Conservation (phyloP, 2,329 filamentous ascomycete genomes). For the Nannizzia gypsea region DNA sequence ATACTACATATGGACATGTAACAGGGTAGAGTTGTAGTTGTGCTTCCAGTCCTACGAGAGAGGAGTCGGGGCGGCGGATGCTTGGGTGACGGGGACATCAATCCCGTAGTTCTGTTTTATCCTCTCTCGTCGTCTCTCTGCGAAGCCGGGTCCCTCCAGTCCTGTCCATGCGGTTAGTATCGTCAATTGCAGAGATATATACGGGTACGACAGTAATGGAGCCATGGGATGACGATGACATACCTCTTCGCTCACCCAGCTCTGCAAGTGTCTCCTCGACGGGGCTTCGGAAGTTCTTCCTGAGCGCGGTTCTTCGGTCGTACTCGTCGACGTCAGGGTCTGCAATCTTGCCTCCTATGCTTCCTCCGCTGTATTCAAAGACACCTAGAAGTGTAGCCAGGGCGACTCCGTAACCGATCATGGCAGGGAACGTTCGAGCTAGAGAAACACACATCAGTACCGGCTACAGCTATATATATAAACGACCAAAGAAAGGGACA, state of each 20-base stretch:
- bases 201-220: neutral
- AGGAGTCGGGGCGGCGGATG: conserved; percentile 23
- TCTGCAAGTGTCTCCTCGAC: conserved; percentile 68
- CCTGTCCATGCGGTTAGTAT: conserved; percentile 40
- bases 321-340: conserved; percentile 58
- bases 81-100: conserved; percentile 57
- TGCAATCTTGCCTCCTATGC: conserved; percentile 44
- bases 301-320: conserved; percentile 60
- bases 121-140: conserved; percentile 67
- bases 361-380: conserved; percentile 57
- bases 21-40: neutral
- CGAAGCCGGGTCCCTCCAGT: conserved; percentile 69
- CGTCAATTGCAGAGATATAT: conserved; percentile 10
- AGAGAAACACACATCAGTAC: conserved; percentile 15
- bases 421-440: conserved; percentile 56
- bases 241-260: conserved; percentile 80
- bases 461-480: too few relatives aligned
- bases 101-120: conserved; percentile 81
- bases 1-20: conserved; percentile 12
- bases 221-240: conserved; percentile 17
- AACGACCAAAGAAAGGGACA: too few relatives aligned
- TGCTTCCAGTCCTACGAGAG: neutral
- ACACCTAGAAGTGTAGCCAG: conserved; percentile 48
- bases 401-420: conserved; percentile 55
- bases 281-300: conserved; percentile 62